phyloP scores from a whole-genome alignment of 441 rosid genomes.

The Omphalea diandra region DNA sequence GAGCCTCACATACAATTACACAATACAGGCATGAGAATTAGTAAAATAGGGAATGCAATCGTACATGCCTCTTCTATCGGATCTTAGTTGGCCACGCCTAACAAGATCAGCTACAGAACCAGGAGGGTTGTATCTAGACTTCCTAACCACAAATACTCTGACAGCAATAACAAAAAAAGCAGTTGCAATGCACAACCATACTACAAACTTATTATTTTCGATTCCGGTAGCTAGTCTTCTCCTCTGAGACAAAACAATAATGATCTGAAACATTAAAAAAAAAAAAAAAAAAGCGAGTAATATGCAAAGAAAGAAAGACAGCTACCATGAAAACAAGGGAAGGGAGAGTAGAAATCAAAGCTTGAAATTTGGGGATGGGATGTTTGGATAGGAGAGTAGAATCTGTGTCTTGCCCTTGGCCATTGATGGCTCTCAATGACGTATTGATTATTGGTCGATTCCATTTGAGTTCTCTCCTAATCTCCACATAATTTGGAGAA shows the following conservation, averaged over 20 bases:
- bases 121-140: constrained; percentile 48
- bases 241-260: constrained; percentile 35
- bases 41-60: constrained; percentile 38
- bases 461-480: constrained; percentile 30
- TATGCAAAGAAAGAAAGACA: background rate
- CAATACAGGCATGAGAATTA: background rate
- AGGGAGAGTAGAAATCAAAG: constrained; percentile 45
- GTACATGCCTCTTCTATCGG: constrained; percentile 99
- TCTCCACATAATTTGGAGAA: constrained; percentile 30
- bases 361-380: constrained; percentile 35
- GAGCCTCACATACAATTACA: no score
- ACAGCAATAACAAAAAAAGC: constrained; percentile 49
- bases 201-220: constrained; percentile 38
- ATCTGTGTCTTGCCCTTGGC: constrained; percentile 16
- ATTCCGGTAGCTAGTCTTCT: constrained; percentile 36
- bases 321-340: constrained; percentile 59
- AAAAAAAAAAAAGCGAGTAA: background rate
- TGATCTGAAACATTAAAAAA: background rate
- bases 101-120: constrained; percentile 96
- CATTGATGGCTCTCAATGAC: constrained; percentile 35
- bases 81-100: constrained; percentile 92
- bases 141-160: constrained; percentile 44
- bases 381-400: constrained; percentile 8
- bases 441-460: constrained; percentile 19
- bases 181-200: constrained; percentile 51